A percentile compares a stretch with the other conserved stretches of the same genome.
Conservation (phyloP, 345 rosid genomes). For the Mercurialis annua region DNA sequence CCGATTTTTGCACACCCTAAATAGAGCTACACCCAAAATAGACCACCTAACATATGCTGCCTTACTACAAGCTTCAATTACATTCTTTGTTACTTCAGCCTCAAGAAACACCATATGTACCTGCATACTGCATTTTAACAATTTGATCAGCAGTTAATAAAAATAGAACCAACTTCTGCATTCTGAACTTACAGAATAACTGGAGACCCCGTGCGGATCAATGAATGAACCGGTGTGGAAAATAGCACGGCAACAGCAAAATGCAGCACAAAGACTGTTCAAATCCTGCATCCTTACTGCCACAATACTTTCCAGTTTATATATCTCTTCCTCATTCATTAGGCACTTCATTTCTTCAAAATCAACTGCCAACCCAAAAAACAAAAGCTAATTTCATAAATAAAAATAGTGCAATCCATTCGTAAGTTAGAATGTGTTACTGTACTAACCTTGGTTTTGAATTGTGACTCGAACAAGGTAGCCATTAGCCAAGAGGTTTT, state of each 20-base stretch:
- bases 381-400: neutral
- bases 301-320: conserved; percentile 30
- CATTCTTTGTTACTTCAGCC: conserved; percentile 33
- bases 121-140: conserved; percentile 19
- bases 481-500: conserved; percentile 33
- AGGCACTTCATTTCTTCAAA: conserved; percentile 25
- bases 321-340: conserved; percentile 25
- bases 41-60: conserved; percentile 36
- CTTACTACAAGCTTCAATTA: conserved; percentile 38
- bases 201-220: conserved; percentile 43
- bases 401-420: neutral
- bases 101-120: conserved; percentile 37
- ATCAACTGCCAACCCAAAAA: conserved; percentile 20
- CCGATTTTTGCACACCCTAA: too few species aligned
- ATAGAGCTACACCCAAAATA: too few species aligned
- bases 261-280: conserved; percentile 33
- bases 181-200: conserved; percentile 30
- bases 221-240: conserved; percentile 43
- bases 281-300: conserved; percentile 31
- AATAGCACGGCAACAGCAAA: conserved; percentile 41
- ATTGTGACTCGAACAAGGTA: conserved; percentile 38
- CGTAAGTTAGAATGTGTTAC: neutral
- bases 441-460: conserved; percentile 31
- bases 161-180: too few species aligned
- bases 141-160: too few species aligned